phyloP scores from a whole-genome alignment of 2,329 filamentous ascomycete species.

The Dactylonectria estremocensis region DNA sequence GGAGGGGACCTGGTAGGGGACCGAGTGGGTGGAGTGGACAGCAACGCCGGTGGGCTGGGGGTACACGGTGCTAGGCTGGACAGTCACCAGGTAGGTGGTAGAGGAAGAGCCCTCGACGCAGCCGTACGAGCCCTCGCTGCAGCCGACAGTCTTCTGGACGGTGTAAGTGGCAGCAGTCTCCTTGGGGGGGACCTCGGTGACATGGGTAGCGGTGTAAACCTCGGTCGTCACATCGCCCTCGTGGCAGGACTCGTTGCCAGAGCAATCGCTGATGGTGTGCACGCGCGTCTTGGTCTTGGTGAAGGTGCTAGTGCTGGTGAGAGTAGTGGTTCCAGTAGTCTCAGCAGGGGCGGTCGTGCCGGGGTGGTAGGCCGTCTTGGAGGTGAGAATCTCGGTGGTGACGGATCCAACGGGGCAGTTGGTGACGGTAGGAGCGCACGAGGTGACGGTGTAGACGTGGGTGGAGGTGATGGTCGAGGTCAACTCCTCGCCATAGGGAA shows the following conservation, averaged over 20 bases:
- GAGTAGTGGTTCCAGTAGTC: constrained; percentile 16
- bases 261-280: constrained; percentile 72
- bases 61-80: constrained; percentile 44
- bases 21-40: constrained; percentile 44
- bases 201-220: constrained; percentile 40
- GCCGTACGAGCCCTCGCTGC: constrained; percentile 44
- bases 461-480: constrained; percentile 50
- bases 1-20: constrained; percentile 32
- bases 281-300: constrained; percentile 68
- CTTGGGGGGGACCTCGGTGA: constrained; percentile 32
- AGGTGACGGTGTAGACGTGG: constrained; percentile 51
- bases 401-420: constrained; percentile 49
- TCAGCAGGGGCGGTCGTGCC: constrained; percentile 11
- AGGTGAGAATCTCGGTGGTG: constrained; percentile 47
- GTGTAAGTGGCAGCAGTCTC: constrained; percentile 50
- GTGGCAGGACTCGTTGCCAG: constrained; percentile 57
- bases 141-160: constrained; percentile 49
- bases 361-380: constrained; percentile 58
- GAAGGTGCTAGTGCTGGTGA: constrained; percentile 30
- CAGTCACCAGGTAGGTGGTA: constrained; percentile 41
- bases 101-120: constrained; percentile 48
- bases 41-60: constrained; percentile 46
- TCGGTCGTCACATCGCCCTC: constrained; percentile 43
- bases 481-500: constrained; percentile 18
- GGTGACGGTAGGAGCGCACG: constrained; percentile 48